phyloP scores from a whole-genome alignment of 2,329 filamentous ascomycete species.

The Emmonsiellopsis sp. region DNA sequence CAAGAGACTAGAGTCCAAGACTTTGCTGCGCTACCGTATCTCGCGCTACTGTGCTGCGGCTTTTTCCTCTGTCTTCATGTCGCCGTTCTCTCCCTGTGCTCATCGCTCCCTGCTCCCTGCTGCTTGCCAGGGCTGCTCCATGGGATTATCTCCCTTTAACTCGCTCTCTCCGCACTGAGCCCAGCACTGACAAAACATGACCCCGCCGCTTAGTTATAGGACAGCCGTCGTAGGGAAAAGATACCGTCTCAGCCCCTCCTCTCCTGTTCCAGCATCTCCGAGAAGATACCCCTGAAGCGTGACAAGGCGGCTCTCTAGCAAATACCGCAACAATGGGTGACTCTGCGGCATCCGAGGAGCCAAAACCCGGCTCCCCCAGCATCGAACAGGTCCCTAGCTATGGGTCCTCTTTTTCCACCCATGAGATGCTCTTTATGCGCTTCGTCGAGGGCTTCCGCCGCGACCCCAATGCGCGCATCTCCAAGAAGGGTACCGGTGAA shows the following conservation, averaged over 20 bases:
- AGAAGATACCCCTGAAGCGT: no score
- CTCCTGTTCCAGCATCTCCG: no score
- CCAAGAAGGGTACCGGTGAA: conserved; percentile 5
- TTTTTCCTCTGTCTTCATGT: not conserved
- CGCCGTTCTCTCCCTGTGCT: not conserved
- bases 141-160: not conserved
- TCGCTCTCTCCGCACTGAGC: no score
- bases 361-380: not conserved
- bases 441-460: conserved; percentile 20
- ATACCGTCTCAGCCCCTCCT: no score
- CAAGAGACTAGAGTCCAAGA: no score
- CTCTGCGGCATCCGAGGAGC: not conserved
- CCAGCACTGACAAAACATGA: not conserved
- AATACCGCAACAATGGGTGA: not conserved
- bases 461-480: conserved; percentile 19
- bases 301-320: no score
- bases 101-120: not conserved
- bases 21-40: no score
- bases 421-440: not conserved
- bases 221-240: no score
- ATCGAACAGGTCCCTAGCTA: not conserved
- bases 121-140: not conserved
- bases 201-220: not conserved
- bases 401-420: not conserved
- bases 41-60: no score